phyloP scores from a whole-genome alignment of 73 alveolate genomes.

The Blepharisma japonicum region DNA sequence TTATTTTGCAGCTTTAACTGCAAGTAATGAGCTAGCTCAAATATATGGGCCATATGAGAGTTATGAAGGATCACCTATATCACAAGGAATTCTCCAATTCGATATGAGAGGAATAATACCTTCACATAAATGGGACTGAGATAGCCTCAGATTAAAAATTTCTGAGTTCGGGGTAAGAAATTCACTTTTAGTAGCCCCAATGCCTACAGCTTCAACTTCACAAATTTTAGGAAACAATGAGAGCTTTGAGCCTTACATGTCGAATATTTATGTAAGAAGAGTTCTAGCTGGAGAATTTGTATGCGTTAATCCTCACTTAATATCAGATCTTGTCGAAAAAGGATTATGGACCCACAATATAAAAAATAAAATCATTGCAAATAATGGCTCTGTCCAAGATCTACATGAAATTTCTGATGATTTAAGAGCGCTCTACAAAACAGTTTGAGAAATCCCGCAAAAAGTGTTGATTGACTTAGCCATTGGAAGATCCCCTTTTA shows the following conservation, averaged over 20 bases:
- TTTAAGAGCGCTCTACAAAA: constrained; percentile 66
- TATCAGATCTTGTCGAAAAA: constrained; percentile 70
- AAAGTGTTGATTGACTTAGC: constrained; percentile 78
- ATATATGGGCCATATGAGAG: constrained; percentile 71
- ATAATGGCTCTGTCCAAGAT: constrained; percentile 75
- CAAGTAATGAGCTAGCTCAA: constrained; percentile 75
- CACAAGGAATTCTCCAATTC: constrained; percentile 57
- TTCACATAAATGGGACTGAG: constrained; percentile 61
- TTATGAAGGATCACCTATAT: constrained; percentile 55
- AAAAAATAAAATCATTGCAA: constrained; percentile 61
- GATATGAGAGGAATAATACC: constrained; percentile 65
- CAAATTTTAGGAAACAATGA: constrained; percentile 66
- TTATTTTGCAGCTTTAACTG: constrained; percentile 79
- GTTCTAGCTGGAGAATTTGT: constrained; percentile 94
- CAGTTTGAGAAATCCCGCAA: constrained; percentile 92
- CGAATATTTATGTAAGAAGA: constrained; percentile 84
- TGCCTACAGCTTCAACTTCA: constrained; percentile 97
- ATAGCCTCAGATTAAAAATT: constrained; percentile 53
- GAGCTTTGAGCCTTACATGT: background rate
- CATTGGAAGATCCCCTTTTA: constrained; percentile 48
- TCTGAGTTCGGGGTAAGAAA: constrained; percentile 81
- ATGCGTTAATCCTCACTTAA: constrained; percentile 85
- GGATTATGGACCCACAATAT: constrained; percentile 78
- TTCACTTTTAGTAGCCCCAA: constrained; percentile 92
- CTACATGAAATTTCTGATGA: constrained; percentile 76